Evolutionary conservation across 495 filamentous ascomycete species (phyloP).

Genomic region (Geoglossum glabrum): DNA sequence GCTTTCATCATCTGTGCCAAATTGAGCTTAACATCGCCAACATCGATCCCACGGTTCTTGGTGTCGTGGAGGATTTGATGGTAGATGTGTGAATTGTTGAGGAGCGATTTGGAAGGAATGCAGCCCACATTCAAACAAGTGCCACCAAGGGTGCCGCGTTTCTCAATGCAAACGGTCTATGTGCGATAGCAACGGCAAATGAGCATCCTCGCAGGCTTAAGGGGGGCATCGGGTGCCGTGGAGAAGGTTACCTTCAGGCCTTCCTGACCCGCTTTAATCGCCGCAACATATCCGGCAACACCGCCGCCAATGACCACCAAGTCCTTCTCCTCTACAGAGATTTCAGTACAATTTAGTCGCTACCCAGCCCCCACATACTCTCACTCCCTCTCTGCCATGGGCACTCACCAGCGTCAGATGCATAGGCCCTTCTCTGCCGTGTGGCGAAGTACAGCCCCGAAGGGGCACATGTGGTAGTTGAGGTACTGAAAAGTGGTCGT

Average conservation of each 20-base stretch:
- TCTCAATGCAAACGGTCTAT: conserved; percentile 94
- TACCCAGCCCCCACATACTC: not conserved
- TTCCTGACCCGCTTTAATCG: conserved; percentile 96
- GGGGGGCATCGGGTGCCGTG: not conserved
- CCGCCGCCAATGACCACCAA: conserved; percentile 91
- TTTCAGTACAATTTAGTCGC: conserved; percentile 13
- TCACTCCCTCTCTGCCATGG: not conserved
- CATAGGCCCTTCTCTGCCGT: conserved; percentile 49
- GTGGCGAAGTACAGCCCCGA: conserved; percentile 38
- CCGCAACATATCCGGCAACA: conserved; percentile 95
- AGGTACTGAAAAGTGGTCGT: conserved; percentile 18
- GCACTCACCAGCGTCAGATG: conserved; percentile 54
- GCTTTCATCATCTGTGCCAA: conserved; percentile 91
- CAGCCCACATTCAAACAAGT: conserved; percentile 98
- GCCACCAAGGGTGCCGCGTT: conserved; percentile 84
- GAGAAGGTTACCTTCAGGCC: conserved; percentile 62
- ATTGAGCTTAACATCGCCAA: conserved; percentile 93
- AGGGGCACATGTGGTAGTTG: conserved; percentile 26
- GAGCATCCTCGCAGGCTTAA: not conserved
- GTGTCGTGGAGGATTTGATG: conserved; percentile 94
- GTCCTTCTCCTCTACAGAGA: conserved; percentile 58
- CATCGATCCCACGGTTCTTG: conserved; percentile 90
- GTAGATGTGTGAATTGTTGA: conserved; percentile 98
- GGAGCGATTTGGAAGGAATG: conserved; percentile 96
- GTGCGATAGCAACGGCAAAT: conserved; percentile 4